Conservation (phyloP, 2,329 filamentous ascomycete genomes). For the Dryadomyces sulphureus region DNA sequence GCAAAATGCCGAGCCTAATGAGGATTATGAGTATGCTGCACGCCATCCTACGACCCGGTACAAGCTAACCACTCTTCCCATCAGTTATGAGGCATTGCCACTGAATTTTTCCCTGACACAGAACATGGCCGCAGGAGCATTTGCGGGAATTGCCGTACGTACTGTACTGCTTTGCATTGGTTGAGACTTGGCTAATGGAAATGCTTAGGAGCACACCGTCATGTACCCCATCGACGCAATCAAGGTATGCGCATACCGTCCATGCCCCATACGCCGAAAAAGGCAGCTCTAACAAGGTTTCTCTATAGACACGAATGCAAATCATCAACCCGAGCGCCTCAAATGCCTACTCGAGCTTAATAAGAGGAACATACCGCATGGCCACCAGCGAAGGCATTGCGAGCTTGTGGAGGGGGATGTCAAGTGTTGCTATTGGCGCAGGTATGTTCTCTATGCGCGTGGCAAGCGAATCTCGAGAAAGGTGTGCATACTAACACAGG, state of each 20-base stretch:
- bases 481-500: slow-evolving; percentile 5
- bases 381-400: slow-evolving; percentile 77
- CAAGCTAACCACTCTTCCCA: neutral
- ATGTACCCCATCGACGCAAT: slow-evolving; percentile 98
- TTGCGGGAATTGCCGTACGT: slow-evolving; percentile 85
- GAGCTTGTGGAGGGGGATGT: slow-evolving; percentile 91
- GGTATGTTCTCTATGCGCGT: slow-evolving; percentile 40
- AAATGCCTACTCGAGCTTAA: slow-evolving; percentile 75
- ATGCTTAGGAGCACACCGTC: slow-evolving; percentile 74
- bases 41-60: neutral
- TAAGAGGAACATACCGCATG: slow-evolving; percentile 86
- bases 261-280: too few species aligned
- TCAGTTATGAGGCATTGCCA: slow-evolving; percentile 78
- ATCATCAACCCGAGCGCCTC: slow-evolving; percentile 72
- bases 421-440: slow-evolving; percentile 88
- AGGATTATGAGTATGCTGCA: slow-evolving; percentile 50
- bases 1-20: slow-evolving; percentile 46
- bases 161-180: neutral
- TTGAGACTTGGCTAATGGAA: neutral
- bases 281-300: slow-evolving; percentile 1
- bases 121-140: slow-evolving; percentile 93
- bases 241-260: slow-evolving; percentile 49
- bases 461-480: neutral
- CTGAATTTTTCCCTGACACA: slow-evolving; percentile 86
- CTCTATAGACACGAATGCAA: slow-evolving; percentile 86